Conservation (phyloP, 2,329 filamentous ascomycete genomes). For the Colletotrichum salicis region DNA sequence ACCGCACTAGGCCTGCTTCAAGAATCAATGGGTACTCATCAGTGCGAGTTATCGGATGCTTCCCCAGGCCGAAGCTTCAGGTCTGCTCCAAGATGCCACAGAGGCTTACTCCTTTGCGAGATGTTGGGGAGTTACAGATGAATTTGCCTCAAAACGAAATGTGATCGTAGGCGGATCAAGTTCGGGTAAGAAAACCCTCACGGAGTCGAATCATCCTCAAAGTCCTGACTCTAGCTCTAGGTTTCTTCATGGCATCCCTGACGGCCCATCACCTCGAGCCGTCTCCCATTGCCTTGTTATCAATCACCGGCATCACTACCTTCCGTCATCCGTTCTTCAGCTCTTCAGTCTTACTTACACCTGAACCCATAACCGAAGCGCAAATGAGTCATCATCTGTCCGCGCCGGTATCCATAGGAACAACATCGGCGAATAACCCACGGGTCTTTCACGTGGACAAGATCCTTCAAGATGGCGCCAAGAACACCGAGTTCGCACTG, state of each 20-base stretch:
- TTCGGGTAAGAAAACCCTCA: conserved; percentile 40
- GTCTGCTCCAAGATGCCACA: conserved; percentile 44
- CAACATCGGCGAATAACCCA: conserved; percentile 32
- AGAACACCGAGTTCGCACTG: conserved; percentile 34
- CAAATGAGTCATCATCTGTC: conserved; percentile 40
- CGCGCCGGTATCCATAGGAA: conserved; percentile 41
- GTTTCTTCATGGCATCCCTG: conserved; percentile 46
- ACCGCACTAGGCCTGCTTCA: conserved; percentile 41
- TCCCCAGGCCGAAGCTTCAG: conserved; percentile 43
- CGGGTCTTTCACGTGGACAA: conserved; percentile 41
- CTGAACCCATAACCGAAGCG: conserved; percentile 41
- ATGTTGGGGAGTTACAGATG: conserved; percentile 32
- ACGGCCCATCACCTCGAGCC: conserved; percentile 44
- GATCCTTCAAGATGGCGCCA: conserved; percentile 42
- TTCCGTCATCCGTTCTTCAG: conserved; percentile 50
- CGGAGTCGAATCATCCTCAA: neutral
- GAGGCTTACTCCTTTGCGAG: conserved; percentile 47
- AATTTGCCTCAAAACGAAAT: conserved; percentile 28
- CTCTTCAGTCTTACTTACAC: conserved; percentile 44
- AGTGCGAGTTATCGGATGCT: conserved; percentile 49
- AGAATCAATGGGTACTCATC: conserved; percentile 47
- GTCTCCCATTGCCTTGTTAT: conserved; percentile 46
- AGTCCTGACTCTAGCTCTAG: conserved; percentile 30
- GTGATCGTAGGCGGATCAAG: conserved; percentile 48
- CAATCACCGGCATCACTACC: conserved; percentile 48